phyloP scores from a whole-genome alignment of 192 early-diverging fungal species.

The Paraglomus brasilianum region DNA sequence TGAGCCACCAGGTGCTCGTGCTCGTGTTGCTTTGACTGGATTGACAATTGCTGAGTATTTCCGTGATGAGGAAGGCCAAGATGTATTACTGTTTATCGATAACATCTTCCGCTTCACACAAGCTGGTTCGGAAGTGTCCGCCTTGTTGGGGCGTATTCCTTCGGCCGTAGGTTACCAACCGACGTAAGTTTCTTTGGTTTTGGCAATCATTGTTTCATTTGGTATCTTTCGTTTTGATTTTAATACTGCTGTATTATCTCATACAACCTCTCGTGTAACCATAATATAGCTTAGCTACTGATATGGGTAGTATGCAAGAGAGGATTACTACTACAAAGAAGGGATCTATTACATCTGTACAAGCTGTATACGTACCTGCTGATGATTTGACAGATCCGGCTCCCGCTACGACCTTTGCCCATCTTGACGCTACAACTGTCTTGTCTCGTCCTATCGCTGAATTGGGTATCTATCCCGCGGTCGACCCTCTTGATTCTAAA shows the following conservation, averaged over 20 bases:
- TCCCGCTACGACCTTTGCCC: slow-evolving; percentile 98
- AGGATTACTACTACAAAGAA: slow-evolving; percentile 99
- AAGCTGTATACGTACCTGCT: slow-evolving; percentile 98
- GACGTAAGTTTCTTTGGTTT: slow-evolving; percentile 46
- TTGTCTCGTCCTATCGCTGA: slow-evolving; percentile 98
- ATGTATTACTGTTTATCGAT: slow-evolving; percentile 99
- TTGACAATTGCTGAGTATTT: slow-evolving; percentile 99
- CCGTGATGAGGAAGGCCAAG: slow-evolving; percentile 99
- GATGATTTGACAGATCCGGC: slow-evolving; percentile 99
- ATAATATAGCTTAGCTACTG: slow-evolving; percentile 70
- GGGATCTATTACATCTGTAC: slow-evolving; percentile 98
- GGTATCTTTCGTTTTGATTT: neutral
- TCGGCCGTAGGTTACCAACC: slow-evolving; percentile 99
- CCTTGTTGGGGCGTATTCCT: slow-evolving; percentile 97
- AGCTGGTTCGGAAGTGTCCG: slow-evolving; percentile 99
- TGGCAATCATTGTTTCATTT: neutral
- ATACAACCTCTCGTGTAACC: too few relatives aligned
- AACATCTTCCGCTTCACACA: slow-evolving; percentile 99
- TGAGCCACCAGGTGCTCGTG: slow-evolving; percentile 98
- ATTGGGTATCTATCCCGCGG: slow-evolving; percentile 99
- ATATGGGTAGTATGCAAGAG: slow-evolving; percentile 99
- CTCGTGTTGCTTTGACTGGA: slow-evolving; percentile 96
- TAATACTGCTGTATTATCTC: too few relatives aligned
- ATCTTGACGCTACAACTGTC: slow-evolving; percentile 99
- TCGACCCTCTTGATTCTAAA: slow-evolving; percentile 98